Evolutionary conservation across 345 rosid genomes (phyloP).

Genomic region (Triadica sebifera): DNA sequence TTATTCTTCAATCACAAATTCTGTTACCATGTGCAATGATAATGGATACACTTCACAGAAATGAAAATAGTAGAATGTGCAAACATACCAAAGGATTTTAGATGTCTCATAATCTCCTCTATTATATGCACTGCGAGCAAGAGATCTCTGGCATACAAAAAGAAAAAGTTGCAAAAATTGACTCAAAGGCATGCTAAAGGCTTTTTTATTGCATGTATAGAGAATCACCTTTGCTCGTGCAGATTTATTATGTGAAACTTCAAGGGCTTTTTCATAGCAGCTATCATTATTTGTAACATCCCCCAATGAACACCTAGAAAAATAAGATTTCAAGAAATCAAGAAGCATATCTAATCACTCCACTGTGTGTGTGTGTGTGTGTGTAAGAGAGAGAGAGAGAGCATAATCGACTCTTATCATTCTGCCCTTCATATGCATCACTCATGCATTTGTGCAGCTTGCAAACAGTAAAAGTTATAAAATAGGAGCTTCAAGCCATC

Average conservation of each 20-base stretch:
- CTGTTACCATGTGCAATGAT: conserved; percentile 11
- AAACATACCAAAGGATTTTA: conserved; percentile 67
- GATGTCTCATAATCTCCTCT: conserved; percentile 83
- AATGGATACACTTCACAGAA: not conserved
- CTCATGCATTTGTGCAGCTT: too few relatives aligned
- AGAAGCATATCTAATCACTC: not conserved
- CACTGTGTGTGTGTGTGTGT: too few relatives aligned
- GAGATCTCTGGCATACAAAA: conserved; percentile 57
- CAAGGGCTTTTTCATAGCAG: conserved; percentile 85
- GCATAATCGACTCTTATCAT: not conserved
- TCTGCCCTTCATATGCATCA: too few relatives aligned
- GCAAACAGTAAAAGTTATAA: too few relatives aligned
- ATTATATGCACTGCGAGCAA: conserved; percentile 84
- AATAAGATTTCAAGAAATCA: conserved; percentile 17
- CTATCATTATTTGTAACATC: conserved; percentile 74
- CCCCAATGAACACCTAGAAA: conserved; percentile 88
- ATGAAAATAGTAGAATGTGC: not conserved
- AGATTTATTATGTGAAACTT: conserved; percentile 79
- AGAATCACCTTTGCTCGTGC: conserved; percentile 81
- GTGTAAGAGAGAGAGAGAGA: not conserved
- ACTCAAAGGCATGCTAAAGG: not conserved
- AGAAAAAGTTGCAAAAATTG: conserved; percentile 8
- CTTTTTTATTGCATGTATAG: conserved; percentile 9
- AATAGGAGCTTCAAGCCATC: too few relatives aligned
- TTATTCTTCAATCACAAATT: conserved; percentile 17